phyloP scores from a whole-genome alignment of 2,329 filamentous ascomycete genomes.

The Xylaria sp. region DNA sequence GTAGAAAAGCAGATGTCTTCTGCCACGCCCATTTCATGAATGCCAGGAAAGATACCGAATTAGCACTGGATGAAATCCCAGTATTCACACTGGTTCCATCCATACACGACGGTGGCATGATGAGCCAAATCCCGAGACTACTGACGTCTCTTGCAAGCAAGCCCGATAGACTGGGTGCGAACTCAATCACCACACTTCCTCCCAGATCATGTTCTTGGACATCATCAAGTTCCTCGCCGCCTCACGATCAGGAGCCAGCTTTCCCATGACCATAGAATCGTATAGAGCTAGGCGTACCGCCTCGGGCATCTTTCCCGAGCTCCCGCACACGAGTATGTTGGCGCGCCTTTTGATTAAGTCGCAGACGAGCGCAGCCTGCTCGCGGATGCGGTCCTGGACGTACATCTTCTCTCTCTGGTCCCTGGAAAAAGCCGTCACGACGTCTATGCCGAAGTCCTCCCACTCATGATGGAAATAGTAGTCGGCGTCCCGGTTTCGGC shows the following conservation, averaged over 20 bases:
- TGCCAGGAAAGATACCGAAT: too few species aligned
- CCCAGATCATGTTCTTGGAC: constrained; percentile 49
- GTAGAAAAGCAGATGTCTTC: too few species aligned
- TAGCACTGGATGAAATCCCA: too few species aligned
- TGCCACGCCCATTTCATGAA: too few species aligned
- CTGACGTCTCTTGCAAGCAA: neutral
- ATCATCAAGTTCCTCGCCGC: constrained; percentile 43
- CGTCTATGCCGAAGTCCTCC: constrained; percentile 53
- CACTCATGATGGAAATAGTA: constrained; percentile 84
- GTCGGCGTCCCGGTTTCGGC: constrained; percentile 73
- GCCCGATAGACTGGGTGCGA: neutral
- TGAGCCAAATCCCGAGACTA: neutral
- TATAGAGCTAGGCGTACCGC: constrained; percentile 56
- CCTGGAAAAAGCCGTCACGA: constrained; percentile 70
- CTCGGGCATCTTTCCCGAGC: constrained; percentile 60
- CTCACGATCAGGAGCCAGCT: constrained; percentile 38
- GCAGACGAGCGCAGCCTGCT: constrained; percentile 43
- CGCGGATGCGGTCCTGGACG: constrained; percentile 57
- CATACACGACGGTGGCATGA: neutral
- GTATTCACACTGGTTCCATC: too few species aligned
- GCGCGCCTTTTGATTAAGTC: constrained; percentile 43
- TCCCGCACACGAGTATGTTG: constrained; percentile 59
- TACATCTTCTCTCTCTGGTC: constrained; percentile 63
- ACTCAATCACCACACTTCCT: constrained; percentile 58
- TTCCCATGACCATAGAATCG: constrained; percentile 49